Percentiles rank a stretch among this genome's conserved stretches.
Evolutionary conservation across 306 rosid species (phyloP).

Genomic region (Carpinus fangiana): DNA sequence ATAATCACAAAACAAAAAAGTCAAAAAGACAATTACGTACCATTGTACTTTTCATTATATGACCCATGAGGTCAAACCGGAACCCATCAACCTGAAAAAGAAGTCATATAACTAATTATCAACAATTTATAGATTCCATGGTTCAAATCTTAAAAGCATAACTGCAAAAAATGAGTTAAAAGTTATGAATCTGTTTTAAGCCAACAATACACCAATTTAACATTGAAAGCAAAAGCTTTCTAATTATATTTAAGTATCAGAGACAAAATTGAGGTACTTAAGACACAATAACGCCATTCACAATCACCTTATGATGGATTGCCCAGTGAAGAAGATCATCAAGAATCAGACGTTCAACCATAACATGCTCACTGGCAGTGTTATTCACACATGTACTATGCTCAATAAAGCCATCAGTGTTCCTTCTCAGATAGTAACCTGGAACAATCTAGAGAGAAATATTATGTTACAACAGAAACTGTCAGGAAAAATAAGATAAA

Average conservation of each 20-base stretch:
- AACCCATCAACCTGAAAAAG: conserved; percentile 89
- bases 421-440: conserved; percentile 93
- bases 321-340: conserved; percentile 96
- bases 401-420: conserved; percentile 86
- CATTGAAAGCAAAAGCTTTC: conserved; percentile 9
- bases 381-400: conserved; percentile 87
- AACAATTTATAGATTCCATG: conserved; percentile 15
- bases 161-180: conserved; percentile 5
- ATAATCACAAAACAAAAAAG: conserved; percentile 9
- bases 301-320: conserved; percentile 79
- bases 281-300: conserved; percentile 24
- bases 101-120: conserved; percentile 10
- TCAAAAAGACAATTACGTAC: conserved; percentile 42
- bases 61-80: conserved; percentile 98
- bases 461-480: conserved; percentile 36
- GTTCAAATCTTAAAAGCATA: background rate
- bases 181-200: conserved; percentile 11
- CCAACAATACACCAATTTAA: background rate
- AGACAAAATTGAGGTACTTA: conserved; percentile 11
- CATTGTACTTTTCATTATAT: conserved; percentile 94
- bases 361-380: conserved; percentile 93
- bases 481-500: conserved; percentile 25
- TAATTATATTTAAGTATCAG: conserved; percentile 12
- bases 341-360: conserved; percentile 88
- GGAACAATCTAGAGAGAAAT: conserved; percentile 81